phyloP scores from a whole-genome alignment of 768 basidiomycete species.

The Pilatotrama ljubarskyi region DNA sequence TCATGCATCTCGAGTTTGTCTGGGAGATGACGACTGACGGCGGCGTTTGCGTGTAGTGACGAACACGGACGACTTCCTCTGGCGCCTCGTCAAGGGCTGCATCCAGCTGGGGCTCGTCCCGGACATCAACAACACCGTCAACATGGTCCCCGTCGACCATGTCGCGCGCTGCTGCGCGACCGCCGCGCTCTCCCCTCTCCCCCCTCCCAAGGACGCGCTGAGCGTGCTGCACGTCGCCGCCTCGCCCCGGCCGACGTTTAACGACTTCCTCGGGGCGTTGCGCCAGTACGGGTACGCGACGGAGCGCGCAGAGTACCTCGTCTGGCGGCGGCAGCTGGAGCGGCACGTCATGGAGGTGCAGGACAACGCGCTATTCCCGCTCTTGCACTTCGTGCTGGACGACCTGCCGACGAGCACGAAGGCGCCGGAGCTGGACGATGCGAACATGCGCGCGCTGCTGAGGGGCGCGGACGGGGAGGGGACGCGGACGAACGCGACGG shows the following conservation, averaged over 20 bases:
- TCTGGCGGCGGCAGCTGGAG: constrained; percentile 91
- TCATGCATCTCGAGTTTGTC: not conserved
- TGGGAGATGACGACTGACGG: not conserved
- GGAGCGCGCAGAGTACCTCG: constrained; percentile 80
- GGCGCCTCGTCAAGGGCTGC: constrained; percentile 98
- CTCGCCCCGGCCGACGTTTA: constrained; percentile 85
- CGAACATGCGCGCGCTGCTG: constrained; percentile 73
- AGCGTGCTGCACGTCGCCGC: constrained; percentile 86
- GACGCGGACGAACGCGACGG: constrained; percentile 50
- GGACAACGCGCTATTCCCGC: constrained; percentile 96
- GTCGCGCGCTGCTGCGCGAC: constrained; percentile 82
- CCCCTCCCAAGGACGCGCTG: constrained; percentile 35
- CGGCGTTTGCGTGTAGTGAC: constrained; percentile 59
- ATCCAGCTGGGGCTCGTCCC: constrained; percentile 95
- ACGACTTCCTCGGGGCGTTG: constrained; percentile 75
- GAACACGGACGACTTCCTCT: constrained; percentile 98
- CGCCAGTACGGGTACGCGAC: constrained; percentile 78
- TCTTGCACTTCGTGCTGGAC: constrained; percentile 96
- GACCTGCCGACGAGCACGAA: constrained; percentile 97
- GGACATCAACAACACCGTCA: constrained; percentile 97
- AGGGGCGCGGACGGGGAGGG: constrained; percentile 38
- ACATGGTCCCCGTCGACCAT: constrained; percentile 98
- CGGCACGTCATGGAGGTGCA: constrained; percentile 92
- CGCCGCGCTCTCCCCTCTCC: constrained; percentile 65
- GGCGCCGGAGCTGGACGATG: constrained; percentile 85